Base-by-base conservation (phyloP, 495 filamentous ascomycete genomes). In the Daldinia decipiens region DNA sequence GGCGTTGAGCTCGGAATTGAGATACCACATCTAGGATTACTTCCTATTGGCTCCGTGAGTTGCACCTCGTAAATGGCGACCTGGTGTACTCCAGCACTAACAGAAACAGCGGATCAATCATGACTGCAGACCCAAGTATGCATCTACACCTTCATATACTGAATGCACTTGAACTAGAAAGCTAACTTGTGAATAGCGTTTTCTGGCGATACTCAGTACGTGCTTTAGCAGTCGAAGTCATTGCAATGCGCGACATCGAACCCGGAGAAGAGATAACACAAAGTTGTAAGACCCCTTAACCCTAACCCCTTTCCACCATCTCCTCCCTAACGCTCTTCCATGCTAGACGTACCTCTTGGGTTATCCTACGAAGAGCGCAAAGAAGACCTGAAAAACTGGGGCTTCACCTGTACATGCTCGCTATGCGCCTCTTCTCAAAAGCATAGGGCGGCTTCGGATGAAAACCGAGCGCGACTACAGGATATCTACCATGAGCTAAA, bases 51-150 rank as follows among this genome's bases (percentile, higher is more conserved):
- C 38, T 74, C 79, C 47, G 79, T 81, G 51, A 69, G 79, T 76
- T 29, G 12, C 12, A 17, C 4, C 7, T 11, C 17, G 24, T 19
- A 1, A 0, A n/a, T 45, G 31, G 6, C 13, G 31, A 15, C 15
- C 12, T 57, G 0, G 8, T 8, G 12, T 15, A 12, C n/a, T 24
- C 15, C 2, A 12, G 11, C 8, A 43, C 67, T 70, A 27, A 64
- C 1, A n/a, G 24, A n/a, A 27, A 43, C 50, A 76, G 78, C 73
- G 76, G 55, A 72, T 81, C 15, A 80, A 80, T 47, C 79, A 81
- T 40, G 73, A 77, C 39, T 81, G 78, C 59, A 73, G 59, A 12
- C 78, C 79, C 3, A 80, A 75, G 77, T 81, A 74, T 53, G 76
- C 59, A 2, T 8, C 15, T 19, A 2, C 4, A 59, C 15, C 0